Evolutionary conservation across 164 flowering plant genomes (phyloP), one percentile per base, ranked within the genome.

Genomic region (Nymphaea thermarum): DNA sequence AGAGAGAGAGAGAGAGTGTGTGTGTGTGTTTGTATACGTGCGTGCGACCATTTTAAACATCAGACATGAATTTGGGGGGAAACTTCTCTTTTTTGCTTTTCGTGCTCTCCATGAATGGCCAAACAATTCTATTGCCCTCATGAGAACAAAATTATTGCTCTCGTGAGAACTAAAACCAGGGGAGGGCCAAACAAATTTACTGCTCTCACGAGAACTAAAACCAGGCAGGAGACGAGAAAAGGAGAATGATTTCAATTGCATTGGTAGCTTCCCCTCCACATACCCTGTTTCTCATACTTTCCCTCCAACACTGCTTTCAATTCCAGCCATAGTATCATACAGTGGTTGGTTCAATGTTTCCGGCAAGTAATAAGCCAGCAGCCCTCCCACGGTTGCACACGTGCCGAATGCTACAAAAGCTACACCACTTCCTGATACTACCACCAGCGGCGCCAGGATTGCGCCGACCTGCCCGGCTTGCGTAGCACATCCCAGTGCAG

Each of bases 391-490:
- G 6, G 87, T 14, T 11, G 90, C 97, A 68, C 91, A 88, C 1
- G 59, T 70, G 5, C 79, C 93, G 60, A 94, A 91, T 73, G 88
- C 85, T 11, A 69, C 72, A 73, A 94, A 88, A 4, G 98, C 95
- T 2, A 83, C 42, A 2, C 81, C 76, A 0, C 42, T 41, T 6
- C 96, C 95, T 76, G 82, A 43, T 65, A 94, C 92, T 84, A 91
- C 98, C 75, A 91, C 87, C 43, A 89, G 44, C 6, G 98, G 98
- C 43, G 98, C 88, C 73, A 94, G 60, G 6, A 94, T 89, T 3
- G 98, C 98, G 7, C 98, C 98, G 86, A 89, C 80, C 55, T 91
- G 98, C 0, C 80, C 82, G 2, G 96, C 95, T 73, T 94, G 95
- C 2, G 96, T 80, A 0, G 89, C 86, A 60, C 87, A 78, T 4